Evolutionary conservation across 129 eudicot genomes (phyloP), one percentile per base, ranked within the genome.

Genomic region (Ambrosia artemisiifolia): DNA sequence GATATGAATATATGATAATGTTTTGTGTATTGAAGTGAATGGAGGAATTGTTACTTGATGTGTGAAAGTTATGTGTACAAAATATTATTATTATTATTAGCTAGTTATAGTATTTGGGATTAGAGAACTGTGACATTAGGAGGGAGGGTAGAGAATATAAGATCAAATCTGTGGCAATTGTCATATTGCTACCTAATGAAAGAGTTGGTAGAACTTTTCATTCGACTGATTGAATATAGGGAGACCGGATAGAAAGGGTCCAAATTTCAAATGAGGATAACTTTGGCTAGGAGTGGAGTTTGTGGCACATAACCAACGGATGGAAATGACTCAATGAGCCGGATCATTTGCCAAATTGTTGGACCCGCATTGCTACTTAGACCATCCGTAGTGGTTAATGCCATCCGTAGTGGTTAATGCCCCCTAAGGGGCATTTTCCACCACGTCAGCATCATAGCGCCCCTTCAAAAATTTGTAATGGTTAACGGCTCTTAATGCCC

Each of bases 81-180:
- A 35, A 24, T 24, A 1, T 24, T 24, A 24, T 24, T 38, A 54
- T 6, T 12, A 51, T 7, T 51, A 53, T 9, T 53, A 70, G 13
- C 64, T n/a, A n/a, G n/a, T n/a, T 34, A 6, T 70, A 53, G 35
- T 6, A 54, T 57, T 55, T 20, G 76, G 67, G n/a, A n/a, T n/a
- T n/a, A n/a, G 76, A 67, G 76, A 56, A 56, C 55, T 38, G 30
- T 51, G n/a, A n/a, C n/a, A 7, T 43, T 13, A 40, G 67, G 63
- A 14, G 7, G 50, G 35, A 50, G 55, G 56, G n/a, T 28, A 70
- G 64, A 53, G 18, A 3, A 18, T 16, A 70, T 17, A 36, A 51
- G 64, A 51, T 70, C 14, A 34, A 47, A 47, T 53, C 12, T 36
- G 5, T 18, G 73, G 49, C 6, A 40, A 40, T 6, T 40, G 44